A percentile compares a stretch with the other conserved stretches of the same genome.
phyloP scores from a whole-genome alignment of 306 rosid genomes.

The Cicer pinnatifidum region DNA sequence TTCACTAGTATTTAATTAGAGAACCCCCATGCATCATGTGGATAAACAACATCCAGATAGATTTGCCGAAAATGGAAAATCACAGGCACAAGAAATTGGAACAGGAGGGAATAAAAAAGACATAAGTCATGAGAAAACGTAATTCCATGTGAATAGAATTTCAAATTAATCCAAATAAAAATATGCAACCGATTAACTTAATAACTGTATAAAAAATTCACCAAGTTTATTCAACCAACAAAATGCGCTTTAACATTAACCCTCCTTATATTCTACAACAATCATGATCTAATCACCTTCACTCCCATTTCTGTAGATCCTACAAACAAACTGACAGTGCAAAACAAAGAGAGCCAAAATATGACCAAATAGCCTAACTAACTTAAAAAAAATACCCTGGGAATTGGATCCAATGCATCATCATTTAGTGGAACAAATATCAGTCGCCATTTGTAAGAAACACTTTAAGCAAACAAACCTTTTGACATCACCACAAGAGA shows the following conservation, averaged over 20 bases:
- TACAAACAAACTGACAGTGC: background rate
- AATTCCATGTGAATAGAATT: background rate
- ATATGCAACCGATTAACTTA: background rate
- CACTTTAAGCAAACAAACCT: slow-evolving; percentile 42
- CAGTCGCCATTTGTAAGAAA: background rate
- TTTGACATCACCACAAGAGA: slow-evolving; percentile 60
- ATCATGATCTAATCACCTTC: background rate
- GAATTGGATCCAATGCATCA: background rate
- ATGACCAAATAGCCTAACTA: background rate
- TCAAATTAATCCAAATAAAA: background rate
- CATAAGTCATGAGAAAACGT: background rate
- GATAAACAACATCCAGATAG: slow-evolving; percentile 9
- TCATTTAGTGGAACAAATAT: background rate
- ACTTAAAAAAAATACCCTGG: background rate
- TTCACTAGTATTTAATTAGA: background rate
- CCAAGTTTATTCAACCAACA: background rate
- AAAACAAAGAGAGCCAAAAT: background rate
- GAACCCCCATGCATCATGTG: slow-evolving; percentile 1
- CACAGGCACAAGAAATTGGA: background rate
- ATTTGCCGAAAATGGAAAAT: background rate
- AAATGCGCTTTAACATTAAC: background rate
- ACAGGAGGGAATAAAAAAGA: background rate
- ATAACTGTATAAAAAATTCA: background rate
- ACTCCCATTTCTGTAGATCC: background rate
- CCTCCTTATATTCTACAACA: too few species aligned